These are phyloP conservation scores for Stachybotrys elegans DNA, from an alignment of 2,329 filamentous ascomycete species.

Conservation along the genomic window DNA sequence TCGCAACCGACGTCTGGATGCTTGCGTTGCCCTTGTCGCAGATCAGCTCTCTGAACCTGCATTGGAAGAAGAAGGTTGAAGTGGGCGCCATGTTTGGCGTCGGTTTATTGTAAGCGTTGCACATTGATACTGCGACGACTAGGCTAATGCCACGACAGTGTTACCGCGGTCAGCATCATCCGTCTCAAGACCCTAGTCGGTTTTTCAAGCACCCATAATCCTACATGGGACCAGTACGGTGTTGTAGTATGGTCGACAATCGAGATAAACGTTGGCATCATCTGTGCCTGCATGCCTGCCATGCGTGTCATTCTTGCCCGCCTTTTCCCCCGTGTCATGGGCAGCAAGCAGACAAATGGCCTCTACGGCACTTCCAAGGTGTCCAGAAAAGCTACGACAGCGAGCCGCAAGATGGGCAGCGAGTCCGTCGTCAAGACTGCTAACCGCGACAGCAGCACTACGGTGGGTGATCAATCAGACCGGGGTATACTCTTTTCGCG, in stretches of 20 bases:
- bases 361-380: too few species aligned
- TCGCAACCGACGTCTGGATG: slow-evolving; percentile 40
- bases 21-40: slow-evolving; percentile 37
- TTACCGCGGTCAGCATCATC: slow-evolving; percentile 17
- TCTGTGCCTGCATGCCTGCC: slow-evolving; percentile 19
- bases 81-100: slow-evolving; percentile 37
- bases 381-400: too few species aligned
- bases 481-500: too few species aligned
- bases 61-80: slow-evolving; percentile 30
- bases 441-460: too few species aligned
- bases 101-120: slow-evolving; percentile 24
- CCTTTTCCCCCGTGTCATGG: background rate
- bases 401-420: too few species aligned
- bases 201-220: slow-evolving; percentile 16
- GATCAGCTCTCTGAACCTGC: slow-evolving; percentile 12
- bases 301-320: slow-evolving; percentile 13
- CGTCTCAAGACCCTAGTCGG: slow-evolving; percentile 15
- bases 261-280: slow-evolving; percentile 19
- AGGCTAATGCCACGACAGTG: slow-evolving; percentile 8
- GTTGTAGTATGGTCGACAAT: slow-evolving; percentile 18
- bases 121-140: background rate
- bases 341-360: too few species aligned
- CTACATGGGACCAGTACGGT: slow-evolving; percentile 16
- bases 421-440: too few species aligned
- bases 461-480: too few species aligned